Evolutionary conservation across 352 stramenopile genomes (phyloP).

Genomic region (Phytophthora palmivora): DNA sequence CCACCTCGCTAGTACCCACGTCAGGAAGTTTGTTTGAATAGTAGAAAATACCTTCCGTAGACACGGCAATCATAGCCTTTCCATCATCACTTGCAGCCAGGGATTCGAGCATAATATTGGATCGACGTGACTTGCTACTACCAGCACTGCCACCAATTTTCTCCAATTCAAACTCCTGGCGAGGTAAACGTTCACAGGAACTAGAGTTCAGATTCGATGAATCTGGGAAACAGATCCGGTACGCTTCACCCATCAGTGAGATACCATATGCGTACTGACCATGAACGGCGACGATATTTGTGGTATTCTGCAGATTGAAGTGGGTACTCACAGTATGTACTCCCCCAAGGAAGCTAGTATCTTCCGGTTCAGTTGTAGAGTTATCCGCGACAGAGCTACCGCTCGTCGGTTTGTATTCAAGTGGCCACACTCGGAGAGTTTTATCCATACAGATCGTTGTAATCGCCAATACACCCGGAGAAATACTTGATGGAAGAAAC

Average conservation of each 20-base stretch:
- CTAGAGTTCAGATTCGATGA: constrained; percentile 20
- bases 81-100: constrained; percentile 74
- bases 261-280: constrained; percentile 75
- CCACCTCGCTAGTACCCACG: constrained; percentile 28
- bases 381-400: constrained; percentile 14
- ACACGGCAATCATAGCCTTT: constrained; percentile 63
- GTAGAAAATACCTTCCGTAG: constrained; percentile 78
- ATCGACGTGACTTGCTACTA: constrained; percentile 70
- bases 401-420: constrained; percentile 40
- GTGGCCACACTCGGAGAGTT: constrained; percentile 74
- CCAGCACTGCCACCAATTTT: constrained; percentile 65
- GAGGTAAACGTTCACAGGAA: constrained; percentile 28
- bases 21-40: constrained; percentile 59
- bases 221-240: constrained; percentile 65
- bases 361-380: constrained; percentile 29
- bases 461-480: constrained; percentile 42
- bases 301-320: constrained; percentile 64
- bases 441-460: constrained; percentile 60
- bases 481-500: constrained; percentile 55
- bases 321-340: constrained; percentile 58
- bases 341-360: constrained; percentile 28
- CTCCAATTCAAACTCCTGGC: constrained; percentile 72
- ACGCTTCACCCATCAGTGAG: constrained; percentile 67
- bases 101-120: constrained; percentile 74
- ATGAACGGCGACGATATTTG: constrained; percentile 65